Evolutionary conservation across 306 rosid species (phyloP).

Genomic region (Cucumis hystrix): DNA sequence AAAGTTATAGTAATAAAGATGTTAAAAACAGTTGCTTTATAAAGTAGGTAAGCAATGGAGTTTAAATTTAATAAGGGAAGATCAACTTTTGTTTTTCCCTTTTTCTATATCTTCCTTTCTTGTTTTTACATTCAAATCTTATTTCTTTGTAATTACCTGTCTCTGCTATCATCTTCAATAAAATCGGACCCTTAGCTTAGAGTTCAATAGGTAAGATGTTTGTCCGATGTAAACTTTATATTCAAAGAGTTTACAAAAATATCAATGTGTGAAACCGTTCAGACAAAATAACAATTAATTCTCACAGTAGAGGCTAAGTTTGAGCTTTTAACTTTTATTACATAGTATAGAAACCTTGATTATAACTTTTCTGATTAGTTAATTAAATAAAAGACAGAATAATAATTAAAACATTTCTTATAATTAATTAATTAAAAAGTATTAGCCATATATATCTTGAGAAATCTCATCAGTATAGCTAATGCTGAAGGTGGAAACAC

Average conservation of each 20-base stretch:
- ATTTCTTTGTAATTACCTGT: not conserved
- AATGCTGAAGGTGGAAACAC: conserved; percentile 55
- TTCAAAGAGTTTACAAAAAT: too few species aligned
- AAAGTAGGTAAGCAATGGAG: not conserved
- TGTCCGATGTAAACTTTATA: too few species aligned
- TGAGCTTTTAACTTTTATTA: not conserved
- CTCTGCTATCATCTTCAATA: not conserved
- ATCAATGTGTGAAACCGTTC: too few species aligned
- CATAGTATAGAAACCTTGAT: too few species aligned
- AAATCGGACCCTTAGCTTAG: not conserved
- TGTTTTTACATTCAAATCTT: not conserved
- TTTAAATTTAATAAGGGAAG: not conserved
- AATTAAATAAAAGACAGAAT: not conserved
- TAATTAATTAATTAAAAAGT: too few species aligned
- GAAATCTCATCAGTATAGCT: conserved; percentile 45
- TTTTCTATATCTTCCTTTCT: not conserved
- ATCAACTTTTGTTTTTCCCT: not conserved
- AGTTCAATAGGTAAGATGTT: too few species aligned
- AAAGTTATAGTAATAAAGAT: conserved; percentile 19
- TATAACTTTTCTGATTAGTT: too few species aligned
- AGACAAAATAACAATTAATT: too few species aligned
- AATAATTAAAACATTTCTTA: too few species aligned
- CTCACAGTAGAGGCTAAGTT: not conserved
- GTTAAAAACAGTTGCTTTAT: not conserved
- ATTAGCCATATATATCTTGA: conserved; percentile 37